Percentiles rank a stretch among this genome's conserved stretches.
Conservation (phyloP, 2,329 filamentous ascomycete genomes). For the Fragosphaeria purpurea region DNA sequence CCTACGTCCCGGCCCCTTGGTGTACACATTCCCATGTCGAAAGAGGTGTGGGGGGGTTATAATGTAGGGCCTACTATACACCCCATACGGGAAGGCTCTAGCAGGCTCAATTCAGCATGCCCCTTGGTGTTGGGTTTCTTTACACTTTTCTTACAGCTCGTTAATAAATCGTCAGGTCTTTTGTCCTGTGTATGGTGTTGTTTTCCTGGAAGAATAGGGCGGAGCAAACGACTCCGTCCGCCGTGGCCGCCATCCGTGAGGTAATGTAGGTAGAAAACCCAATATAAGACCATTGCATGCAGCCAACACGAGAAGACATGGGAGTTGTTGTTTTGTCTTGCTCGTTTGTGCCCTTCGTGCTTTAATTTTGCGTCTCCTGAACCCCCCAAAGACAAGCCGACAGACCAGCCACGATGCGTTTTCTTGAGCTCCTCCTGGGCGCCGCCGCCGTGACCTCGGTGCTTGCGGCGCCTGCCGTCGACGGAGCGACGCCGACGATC, state of each 20-base stretch:
- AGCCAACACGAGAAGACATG: no score
- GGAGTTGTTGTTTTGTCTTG: no score
- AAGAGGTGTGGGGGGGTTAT: no score
- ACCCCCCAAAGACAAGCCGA: no score
- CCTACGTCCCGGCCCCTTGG: no score
- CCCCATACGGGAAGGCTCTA: background rate
- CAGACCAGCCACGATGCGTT: conserved; percentile 20
- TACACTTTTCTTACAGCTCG: no score
- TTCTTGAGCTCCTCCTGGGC: conserved; percentile 21
- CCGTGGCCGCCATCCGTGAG: background rate
- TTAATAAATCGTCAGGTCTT: no score
- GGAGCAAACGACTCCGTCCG: conserved; percentile 4
- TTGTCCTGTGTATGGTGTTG: no score
- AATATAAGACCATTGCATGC: background rate
- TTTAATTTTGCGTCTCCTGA: no score
- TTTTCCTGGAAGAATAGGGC: background rate
- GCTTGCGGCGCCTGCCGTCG: conserved; percentile 20
- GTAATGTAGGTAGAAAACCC: background rate
- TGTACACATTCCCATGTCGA: no score
- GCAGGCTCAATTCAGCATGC: background rate
- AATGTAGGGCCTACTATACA: background rate
- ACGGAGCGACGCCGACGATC: conserved; percentile 15
- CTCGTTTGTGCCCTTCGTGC: no score
- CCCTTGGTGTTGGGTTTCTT: no score
- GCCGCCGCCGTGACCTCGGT: conserved; percentile 20